Evolutionary conservation across 371 early-diverging fungal genomes (phyloP).

Genomic region (Mucor lusitanicus): DNA sequence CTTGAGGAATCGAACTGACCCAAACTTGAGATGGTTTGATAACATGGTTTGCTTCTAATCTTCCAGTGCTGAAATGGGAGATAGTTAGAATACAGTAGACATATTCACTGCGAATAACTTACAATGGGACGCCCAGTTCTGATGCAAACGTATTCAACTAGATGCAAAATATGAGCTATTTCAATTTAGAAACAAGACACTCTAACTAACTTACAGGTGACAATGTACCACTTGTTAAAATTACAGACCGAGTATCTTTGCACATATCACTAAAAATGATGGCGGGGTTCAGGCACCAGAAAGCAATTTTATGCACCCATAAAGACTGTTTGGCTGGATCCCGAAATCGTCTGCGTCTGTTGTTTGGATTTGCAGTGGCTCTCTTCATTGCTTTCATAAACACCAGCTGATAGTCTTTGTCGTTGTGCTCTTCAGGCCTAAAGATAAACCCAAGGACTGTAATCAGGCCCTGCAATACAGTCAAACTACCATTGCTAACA

Average conservation of each 20-base stretch:
- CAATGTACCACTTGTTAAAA: constrained; percentile 88
- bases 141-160: constrained; percentile 69
- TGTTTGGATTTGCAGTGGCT: background rate
- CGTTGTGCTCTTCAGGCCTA: constrained; percentile 22
- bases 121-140: constrained; percentile 65
- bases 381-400: constrained; percentile 32
- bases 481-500: constrained; percentile 13
- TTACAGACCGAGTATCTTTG: constrained; percentile 55
- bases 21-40: constrained; percentile 57
- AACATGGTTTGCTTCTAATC: constrained; percentile 62
- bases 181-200: no score
- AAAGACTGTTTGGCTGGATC: background rate
- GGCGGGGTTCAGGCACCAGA: constrained; percentile 63
- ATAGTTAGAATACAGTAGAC: background rate
- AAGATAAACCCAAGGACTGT: constrained; percentile 41
- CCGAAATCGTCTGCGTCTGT: background rate
- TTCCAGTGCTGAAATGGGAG: constrained; percentile 19
- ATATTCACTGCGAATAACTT: constrained; percentile 4
- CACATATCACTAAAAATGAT: constrained; percentile 61
- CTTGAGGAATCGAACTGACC: constrained; percentile 49
- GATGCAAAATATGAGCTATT: background rate
- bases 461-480: constrained; percentile 26
- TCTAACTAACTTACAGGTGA: constrained; percentile 68
- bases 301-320: constrained; percentile 27
- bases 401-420: constrained; percentile 49